phyloP scores from a whole-genome alignment of 1,139 yeast genomes.

The Debaryomycetaceae sp. region DNA sequence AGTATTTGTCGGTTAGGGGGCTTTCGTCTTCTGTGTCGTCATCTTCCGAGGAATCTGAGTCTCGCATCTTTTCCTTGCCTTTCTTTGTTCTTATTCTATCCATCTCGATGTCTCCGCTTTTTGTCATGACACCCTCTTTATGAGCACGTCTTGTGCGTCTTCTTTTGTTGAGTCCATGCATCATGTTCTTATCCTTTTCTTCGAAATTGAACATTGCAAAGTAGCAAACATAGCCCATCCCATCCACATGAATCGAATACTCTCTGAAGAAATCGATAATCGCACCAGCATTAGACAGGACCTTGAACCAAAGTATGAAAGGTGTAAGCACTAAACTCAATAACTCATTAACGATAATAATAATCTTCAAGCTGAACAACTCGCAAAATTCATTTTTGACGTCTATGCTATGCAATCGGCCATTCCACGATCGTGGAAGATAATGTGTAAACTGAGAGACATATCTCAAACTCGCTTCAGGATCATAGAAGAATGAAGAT shows the following conservation, averaged over 20 bases:
- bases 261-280: conserved; percentile 90
- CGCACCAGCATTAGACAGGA: conserved; percentile 67
- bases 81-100: conserved; percentile 3
- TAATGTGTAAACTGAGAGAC: conserved; percentile 89
- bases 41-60: conserved; percentile 14
- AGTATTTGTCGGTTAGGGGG: conserved; percentile 19
- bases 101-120: conserved; percentile 7
- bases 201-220: conserved; percentile 89
- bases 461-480: conserved; percentile 75
- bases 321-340: conserved; percentile 83
- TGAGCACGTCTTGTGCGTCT: conserved; percentile 9
- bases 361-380: conserved; percentile 68
- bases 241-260: conserved; percentile 85
- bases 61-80: conserved; percentile 5
- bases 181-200: conserved; percentile 52
- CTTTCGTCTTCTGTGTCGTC: conserved; percentile 40
- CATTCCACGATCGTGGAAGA: conserved; percentile 83
- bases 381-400: conserved; percentile 81
- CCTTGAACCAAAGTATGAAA: conserved; percentile 77
- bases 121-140: conserved; percentile 12
- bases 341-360: conserved; percentile 73
- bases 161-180: conserved; percentile 30
- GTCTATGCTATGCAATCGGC: conserved; percentile 72
- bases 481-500: conserved; percentile 63
- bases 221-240: conserved; percentile 89